Percentiles rank a stretch among this genome's conserved stretches.
phyloP scores from a whole-genome alignment of 2,329 filamentous ascomycete genomes.

The Verticillium klebahnii region DNA sequence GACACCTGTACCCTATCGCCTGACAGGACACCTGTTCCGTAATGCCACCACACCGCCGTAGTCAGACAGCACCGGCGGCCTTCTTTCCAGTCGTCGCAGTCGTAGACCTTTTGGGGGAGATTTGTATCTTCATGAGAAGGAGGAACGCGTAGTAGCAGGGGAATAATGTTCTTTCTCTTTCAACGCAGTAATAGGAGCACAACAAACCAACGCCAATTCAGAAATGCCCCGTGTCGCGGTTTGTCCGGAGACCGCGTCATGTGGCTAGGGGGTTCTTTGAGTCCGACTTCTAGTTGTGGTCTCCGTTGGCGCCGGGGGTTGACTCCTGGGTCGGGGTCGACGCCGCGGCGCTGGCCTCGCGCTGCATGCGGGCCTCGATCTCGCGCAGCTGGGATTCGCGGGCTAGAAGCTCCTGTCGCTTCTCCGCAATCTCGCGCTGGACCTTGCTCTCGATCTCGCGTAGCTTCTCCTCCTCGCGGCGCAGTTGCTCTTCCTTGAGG shows the following conservation, averaged over 20 bases:
- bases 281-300: slow-evolving; percentile 45
- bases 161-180: slow-evolving; percentile 36
- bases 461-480: slow-evolving; percentile 98
- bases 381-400: slow-evolving; percentile 98
- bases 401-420: slow-evolving; percentile 95
- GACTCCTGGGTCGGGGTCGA: not conserved
- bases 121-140: slow-evolving; percentile 27
- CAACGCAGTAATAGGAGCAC: slow-evolving; percentile 34
- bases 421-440: slow-evolving; percentile 99
- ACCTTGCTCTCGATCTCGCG: slow-evolving; percentile 99
- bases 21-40: not conserved
- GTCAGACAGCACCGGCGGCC: not conserved
- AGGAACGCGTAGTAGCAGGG: slow-evolving; percentile 33
- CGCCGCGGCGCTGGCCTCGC: slow-evolving; percentile 61
- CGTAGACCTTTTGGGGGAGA: slow-evolving; percentile 15
- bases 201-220: slow-evolving; percentile 44
- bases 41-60: not conserved
- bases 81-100: slow-evolving; percentile 10
- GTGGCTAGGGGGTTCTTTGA: slow-evolving; percentile 3
- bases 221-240: slow-evolving; percentile 40
- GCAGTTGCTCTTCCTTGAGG: slow-evolving; percentile 98
- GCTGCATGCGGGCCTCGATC: slow-evolving; percentile 96
- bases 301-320: slow-evolving; percentile 25
- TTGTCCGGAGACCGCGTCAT: slow-evolving; percentile 8
- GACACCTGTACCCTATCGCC: not conserved